These are phyloP conservation scores for Thelonectria olida DNA, from an alignment of 2,329 filamentous ascomycete genomes.

Conservation along the genomic window DNA sequence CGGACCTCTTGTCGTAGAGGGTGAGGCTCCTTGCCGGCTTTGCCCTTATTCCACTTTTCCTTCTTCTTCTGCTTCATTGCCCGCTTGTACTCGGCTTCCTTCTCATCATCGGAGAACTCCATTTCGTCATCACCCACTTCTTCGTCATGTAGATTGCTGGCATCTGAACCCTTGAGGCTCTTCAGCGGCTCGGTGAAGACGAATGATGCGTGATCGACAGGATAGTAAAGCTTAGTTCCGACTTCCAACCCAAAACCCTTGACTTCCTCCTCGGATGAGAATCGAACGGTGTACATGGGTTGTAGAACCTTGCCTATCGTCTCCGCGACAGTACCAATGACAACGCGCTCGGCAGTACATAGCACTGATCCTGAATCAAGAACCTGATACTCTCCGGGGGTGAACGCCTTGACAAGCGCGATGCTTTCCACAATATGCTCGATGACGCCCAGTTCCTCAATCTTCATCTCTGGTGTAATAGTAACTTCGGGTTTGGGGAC, in stretches of 20 bases:
- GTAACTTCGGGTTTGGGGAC: conserved; percentile 79
- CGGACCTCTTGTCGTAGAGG: conserved; percentile 52
- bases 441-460: conserved; percentile 79
- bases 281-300: conserved; percentile 86
- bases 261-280: conserved; percentile 75
- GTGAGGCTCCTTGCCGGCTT: conserved; percentile 49
- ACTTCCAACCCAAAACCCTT: conserved; percentile 71
- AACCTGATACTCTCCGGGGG: conserved; percentile 83
- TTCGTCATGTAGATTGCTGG: conserved; percentile 94
- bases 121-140: conserved; percentile 86
- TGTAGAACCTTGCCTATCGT: conserved; percentile 86
- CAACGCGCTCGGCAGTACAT: conserved; percentile 76
- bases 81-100: conserved; percentile 83
- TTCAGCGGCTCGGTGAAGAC: conserved; percentile 88
- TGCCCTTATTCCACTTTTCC: conserved; percentile 55
- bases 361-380: conserved; percentile 86
- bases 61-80: conserved; percentile 74
- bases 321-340: conserved; percentile 86
- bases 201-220: conserved; percentile 79
- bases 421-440: conserved; percentile 82
- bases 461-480: conserved; percentile 80
- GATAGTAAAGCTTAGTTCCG: conserved; percentile 81
- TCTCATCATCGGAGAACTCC: conserved; percentile 97
- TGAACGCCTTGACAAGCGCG: conserved; percentile 80
- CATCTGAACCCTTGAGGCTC: conserved; percentile 86